Conservation (phyloP, 305 asterid species). For the Fraxinus ornus region DNA sequence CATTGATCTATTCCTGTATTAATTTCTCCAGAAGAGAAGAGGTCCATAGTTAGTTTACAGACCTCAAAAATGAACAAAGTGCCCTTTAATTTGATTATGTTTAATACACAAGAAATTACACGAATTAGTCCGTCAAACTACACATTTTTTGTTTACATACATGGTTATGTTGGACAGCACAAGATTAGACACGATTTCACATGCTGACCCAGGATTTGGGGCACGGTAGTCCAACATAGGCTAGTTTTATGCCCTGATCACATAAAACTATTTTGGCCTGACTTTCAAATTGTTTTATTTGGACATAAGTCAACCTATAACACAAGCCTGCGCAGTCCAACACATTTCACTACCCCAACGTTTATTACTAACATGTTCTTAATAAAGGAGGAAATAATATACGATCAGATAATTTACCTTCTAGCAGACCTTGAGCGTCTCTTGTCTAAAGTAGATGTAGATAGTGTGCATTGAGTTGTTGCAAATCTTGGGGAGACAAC, state of each 20-base stretch:
- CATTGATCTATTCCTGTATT: slow-evolving; percentile 45
- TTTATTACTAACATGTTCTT: not conserved
- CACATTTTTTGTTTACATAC: not conserved
- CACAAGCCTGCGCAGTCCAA: not conserved
- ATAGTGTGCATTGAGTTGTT: slow-evolving; percentile 31
- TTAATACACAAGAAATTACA: not conserved
- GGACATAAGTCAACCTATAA: too few relatives aligned
- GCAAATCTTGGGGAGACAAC: slow-evolving; percentile 64
- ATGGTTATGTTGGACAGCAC: not conserved
- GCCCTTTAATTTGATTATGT: too few relatives aligned
- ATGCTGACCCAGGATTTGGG: too few relatives aligned
- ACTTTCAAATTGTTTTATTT: too few relatives aligned
- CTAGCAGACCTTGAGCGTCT: slow-evolving; percentile 75
- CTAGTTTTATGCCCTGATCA: too few relatives aligned
- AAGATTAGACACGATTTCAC: not conserved
- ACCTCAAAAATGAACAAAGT: not conserved
- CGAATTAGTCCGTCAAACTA: not conserved
- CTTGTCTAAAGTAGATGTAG: slow-evolving; percentile 42
- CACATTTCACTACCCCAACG: not conserved
- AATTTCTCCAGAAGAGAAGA: not conserved
- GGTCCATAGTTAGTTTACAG: not conserved
- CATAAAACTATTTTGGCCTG: too few relatives aligned
- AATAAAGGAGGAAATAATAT: not conserved
- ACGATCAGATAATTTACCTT: slow-evolving; percentile 38
- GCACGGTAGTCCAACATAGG: too few relatives aligned